phyloP scores from a whole-genome alignment of 805 yeast species.

The Yamadazyma paraphyllophila region DNA sequence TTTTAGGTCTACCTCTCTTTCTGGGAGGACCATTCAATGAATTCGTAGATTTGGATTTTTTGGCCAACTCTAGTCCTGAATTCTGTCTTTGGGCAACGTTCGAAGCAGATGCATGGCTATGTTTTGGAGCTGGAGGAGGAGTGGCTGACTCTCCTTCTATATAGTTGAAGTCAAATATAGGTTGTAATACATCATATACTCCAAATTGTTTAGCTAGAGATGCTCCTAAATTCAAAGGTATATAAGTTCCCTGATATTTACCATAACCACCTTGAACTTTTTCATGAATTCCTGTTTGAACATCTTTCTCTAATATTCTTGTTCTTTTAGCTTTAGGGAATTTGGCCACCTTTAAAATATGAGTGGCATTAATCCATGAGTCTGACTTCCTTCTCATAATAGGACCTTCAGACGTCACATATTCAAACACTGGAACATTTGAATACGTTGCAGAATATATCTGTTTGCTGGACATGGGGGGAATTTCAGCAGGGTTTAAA shows the following conservation, averaged over 20 bases:
- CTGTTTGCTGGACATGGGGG: constrained; percentile 23
- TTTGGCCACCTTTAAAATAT: constrained; percentile 65
- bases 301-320: constrained; percentile 61
- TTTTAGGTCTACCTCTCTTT: constrained; percentile 38
- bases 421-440: constrained; percentile 67
- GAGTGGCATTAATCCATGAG: constrained; percentile 71
- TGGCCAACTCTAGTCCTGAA: constrained; percentile 15
- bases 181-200: constrained; percentile 54
- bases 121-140: constrained; percentile 51
- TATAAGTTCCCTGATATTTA: constrained; percentile 56
- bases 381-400: constrained; percentile 66
- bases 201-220: constrained; percentile 39
- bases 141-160: constrained; percentile 40
- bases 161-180: constrained; percentile 61
- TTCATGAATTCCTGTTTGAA: constrained; percentile 62
- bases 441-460: constrained; percentile 75
- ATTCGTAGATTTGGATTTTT: constrained; percentile 23
- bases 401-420: constrained; percentile 66
- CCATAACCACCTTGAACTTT: constrained; percentile 75
- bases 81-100: constrained; percentile 35
- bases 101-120: constrained; percentile 45
- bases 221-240: constrained; percentile 40
- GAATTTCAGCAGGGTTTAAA: not conserved
- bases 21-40: constrained; percentile 28
- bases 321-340: constrained; percentile 64